Conservation (phyloP, 2,329 filamentous ascomycete species). For the Colletotrichum falcatum region DNA sequence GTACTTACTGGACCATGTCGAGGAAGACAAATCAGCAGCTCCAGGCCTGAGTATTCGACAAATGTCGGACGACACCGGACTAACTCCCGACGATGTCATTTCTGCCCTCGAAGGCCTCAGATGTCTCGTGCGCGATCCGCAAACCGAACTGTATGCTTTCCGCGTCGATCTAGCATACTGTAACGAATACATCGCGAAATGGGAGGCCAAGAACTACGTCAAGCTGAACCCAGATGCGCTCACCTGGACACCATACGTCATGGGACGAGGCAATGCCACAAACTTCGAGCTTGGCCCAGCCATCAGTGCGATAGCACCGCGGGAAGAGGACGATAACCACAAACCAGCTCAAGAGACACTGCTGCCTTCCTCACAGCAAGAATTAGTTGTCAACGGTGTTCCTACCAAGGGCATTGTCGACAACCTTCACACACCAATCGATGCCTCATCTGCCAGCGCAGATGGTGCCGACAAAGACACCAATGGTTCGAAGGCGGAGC, state of each 20-base stretch:
- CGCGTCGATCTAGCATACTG: conserved; percentile 89
- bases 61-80: conserved; percentile 90
- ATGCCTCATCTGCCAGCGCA: conserved; percentile 42
- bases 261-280: conserved; percentile 86
- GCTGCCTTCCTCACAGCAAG: neutral
- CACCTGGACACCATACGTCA: conserved; percentile 96
- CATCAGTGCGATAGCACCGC: conserved; percentile 86
- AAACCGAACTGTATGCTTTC: conserved; percentile 89
- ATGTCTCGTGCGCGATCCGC: conserved; percentile 88
- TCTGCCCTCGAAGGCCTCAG: conserved; percentile 91
- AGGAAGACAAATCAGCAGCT: conserved; percentile 49
- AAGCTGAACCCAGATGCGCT: conserved; percentile 83
- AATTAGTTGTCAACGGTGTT: neutral
- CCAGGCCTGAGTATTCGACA: conserved; percentile 69
- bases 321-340: conserved; percentile 76
- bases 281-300: conserved; percentile 86
- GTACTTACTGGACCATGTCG: conserved; percentile 75
- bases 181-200: conserved; percentile 86
- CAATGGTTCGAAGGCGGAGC: conserved; percentile 45
- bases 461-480: conserved; percentile 50
- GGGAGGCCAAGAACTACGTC: conserved; percentile 90
- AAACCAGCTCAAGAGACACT: conserved; percentile 49
- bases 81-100: conserved; percentile 96
- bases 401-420: neutral
- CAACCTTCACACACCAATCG: neutral